Base-by-base conservation (phyloP, 2,329 filamentous ascomycete genomes). In the Colletotrichum nymphaeae region DNA sequence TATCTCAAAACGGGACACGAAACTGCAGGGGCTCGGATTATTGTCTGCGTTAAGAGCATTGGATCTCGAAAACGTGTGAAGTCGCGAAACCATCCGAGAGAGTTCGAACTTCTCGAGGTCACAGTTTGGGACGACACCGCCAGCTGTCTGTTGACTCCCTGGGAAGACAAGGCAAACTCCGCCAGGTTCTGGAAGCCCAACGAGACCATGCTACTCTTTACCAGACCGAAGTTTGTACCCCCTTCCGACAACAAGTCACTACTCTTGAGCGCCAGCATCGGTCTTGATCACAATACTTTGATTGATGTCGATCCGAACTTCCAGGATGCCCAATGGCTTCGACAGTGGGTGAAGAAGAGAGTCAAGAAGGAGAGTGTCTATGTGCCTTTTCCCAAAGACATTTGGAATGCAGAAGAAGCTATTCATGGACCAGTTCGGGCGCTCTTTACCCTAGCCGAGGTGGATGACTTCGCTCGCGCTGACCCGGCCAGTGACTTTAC, bases 31-130 rank as follows among this genome's bases (percentile, higher is more conserved):
- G 85, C 82, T 0, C 89, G 86, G 63, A 81, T 92, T 2, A 81
- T 92, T 3, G 86, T 91, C 0, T 89, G 89, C 63, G 87, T 92
- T 4, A 89, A 89, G 78, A 89, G 86, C 69, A 83, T 92, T 66
- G 88, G 89, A 0, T 83, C 84, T 6, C 85, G 83, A 63, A 89
- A 87, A 79, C 86, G 76, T 81, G 83, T 90, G 35, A 81, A 83
- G 1, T 42, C 42, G 6, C 30, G 58, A 7, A 35, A 52, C 24
- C 24, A 49, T 19, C 24, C 30, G 12, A 68, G 55, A 28, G 63
- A 67, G 28, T 26, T 37, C 4, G 83, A 88, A 35, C 81, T 89
- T 14, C 77, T 87, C 30, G 87, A 88, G 58, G 79, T 92, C 4
- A 81, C 83, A 5, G 80, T 92, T 11, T 90, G 90, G 76, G 90